Evolutionary conservation across 768 basidiomycete species (phyloP), one percentile per base, ranked within the genome.

Genomic region (Phlebiopsis flavidoalba): DNA sequence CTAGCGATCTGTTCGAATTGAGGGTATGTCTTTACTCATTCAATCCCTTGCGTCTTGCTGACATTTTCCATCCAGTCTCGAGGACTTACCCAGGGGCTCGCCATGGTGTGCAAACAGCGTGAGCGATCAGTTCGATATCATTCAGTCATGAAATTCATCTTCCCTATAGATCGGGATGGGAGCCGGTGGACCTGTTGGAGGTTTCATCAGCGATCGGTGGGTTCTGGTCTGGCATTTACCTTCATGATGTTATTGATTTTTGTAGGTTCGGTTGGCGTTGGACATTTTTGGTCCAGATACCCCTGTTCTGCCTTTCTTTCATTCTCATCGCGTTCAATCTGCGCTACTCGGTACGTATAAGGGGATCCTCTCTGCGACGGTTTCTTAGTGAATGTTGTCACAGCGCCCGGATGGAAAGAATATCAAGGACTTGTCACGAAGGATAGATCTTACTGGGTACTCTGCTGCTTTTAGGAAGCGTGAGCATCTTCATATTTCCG

Each of bases 381-480:
- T 14, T 24, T 24, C 14, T n/a, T 8, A 31, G 8, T 31, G 6
- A 19, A 15, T 8, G 15, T 46, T 48, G 26, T 5, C 33, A 11
- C 12, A 8, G 21, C 26, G 26, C 26, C 26, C 26, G 3, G 69
- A 91, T 89, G 89, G 89, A 5, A 82, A 81, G 60, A 31, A 80
- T 51, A 71, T 87, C 2, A 83, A 75, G 57, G 88, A 91, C 36
- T 77, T 89, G 3, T 69, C 91, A 26, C 88, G 84, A 70, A 80
- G 89, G 43, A 87, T 92, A 46, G 91, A 93, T 72, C 92, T 89
- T 68, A 82, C 82, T 17, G 91, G n/a, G 91, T 1, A 88, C 82
- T 62, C 66, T 81, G 21, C 78, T 82, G 8, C 79, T 93, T 46
- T 70, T 93, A 45, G 72, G 80, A 51, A 74, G 83, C 5, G 89